phyloP scores from a whole-genome alignment of 306 rosid genomes.

The Vigna trinervia region DNA sequence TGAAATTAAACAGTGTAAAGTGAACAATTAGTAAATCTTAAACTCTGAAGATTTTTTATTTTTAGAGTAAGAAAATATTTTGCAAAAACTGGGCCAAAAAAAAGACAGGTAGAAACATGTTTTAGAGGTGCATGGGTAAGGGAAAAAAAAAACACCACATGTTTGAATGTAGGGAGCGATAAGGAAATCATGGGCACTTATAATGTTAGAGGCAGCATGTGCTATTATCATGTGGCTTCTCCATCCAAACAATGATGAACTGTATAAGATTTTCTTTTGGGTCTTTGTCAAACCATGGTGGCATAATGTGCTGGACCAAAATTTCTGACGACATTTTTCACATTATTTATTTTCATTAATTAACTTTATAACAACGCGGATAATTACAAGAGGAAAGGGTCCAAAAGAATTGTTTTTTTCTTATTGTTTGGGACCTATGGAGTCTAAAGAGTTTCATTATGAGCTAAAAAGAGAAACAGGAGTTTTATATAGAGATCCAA shows the following conservation, averaged over 20 bases:
- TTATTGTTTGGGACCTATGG: slow-evolving; percentile 30
- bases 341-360: slow-evolving; percentile 42
- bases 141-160: slow-evolving; percentile 51
- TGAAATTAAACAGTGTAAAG: slow-evolving; percentile 1
- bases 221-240: slow-evolving; percentile 64
- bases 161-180: slow-evolving; percentile 74
- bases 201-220: slow-evolving; percentile 73
- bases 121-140: slow-evolving; percentile 24
- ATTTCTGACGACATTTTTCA: slow-evolving; percentile 52
- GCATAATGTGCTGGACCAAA: slow-evolving; percentile 41
- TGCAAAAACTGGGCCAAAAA: neutral
- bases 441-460: slow-evolving; percentile 31
- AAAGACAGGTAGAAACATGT: slow-evolving; percentile 2
- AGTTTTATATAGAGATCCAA: slow-evolving; percentile 44
- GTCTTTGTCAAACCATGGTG: slow-evolving; percentile 41
- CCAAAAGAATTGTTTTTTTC: slow-evolving; percentile 49
- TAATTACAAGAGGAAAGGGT: slow-evolving; percentile 41
- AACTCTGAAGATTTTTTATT: neutral
- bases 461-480: slow-evolving; percentile 20
- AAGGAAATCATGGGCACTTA: slow-evolving; percentile 67
- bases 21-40: neutral
- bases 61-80: neutral
- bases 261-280: slow-evolving; percentile 5
- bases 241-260: slow-evolving; percentile 45
- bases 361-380: slow-evolving; percentile 36